A percentile compares a stretch with the other conserved stretches of the same genome.
Evolutionary conservation across 306 rosid genomes (phyloP).

Genomic region (Trifolium dubium): DNA sequence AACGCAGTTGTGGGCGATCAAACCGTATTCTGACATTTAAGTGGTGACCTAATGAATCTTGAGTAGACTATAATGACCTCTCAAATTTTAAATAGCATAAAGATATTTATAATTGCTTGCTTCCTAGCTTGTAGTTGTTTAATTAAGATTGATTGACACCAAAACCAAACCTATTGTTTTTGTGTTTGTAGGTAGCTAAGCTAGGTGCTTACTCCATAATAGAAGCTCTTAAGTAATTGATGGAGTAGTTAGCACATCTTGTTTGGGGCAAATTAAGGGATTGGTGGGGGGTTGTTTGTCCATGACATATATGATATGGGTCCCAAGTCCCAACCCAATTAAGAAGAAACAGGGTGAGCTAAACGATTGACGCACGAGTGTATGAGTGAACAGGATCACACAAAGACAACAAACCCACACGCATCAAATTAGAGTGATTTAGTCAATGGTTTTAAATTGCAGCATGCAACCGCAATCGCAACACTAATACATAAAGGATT

Average conservation of each 20-base stretch:
- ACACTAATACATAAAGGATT: too few relatives aligned
- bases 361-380: conserved; percentile 50
- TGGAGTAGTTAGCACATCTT: conserved; percentile 33
- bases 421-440: conserved; percentile 21
- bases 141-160: conserved; percentile 26
- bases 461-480: neutral
- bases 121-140: neutral
- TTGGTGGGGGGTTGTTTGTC: conserved; percentile 28
- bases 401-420: conserved; percentile 35
- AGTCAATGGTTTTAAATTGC: neutral
- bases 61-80: neutral
- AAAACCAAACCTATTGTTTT: conserved; percentile 30
- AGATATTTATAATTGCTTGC: neutral
- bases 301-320: conserved; percentile 42
- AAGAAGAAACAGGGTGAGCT: conserved; percentile 1
- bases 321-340: conserved; percentile 11
- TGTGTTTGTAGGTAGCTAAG: neutral
- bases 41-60: too few relatives aligned
- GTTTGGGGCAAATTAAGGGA: conserved; percentile 36
- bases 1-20: too few relatives aligned
- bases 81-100: neutral
- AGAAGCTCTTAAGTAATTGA: neutral
- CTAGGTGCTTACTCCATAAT: conserved; percentile 8
- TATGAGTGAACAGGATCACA: conserved; percentile 38
- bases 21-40: too few relatives aligned